Base-by-base conservation (phyloP, 2,329 filamentous ascomycete species). In the Lasiodiplodia theobromae region DNA sequence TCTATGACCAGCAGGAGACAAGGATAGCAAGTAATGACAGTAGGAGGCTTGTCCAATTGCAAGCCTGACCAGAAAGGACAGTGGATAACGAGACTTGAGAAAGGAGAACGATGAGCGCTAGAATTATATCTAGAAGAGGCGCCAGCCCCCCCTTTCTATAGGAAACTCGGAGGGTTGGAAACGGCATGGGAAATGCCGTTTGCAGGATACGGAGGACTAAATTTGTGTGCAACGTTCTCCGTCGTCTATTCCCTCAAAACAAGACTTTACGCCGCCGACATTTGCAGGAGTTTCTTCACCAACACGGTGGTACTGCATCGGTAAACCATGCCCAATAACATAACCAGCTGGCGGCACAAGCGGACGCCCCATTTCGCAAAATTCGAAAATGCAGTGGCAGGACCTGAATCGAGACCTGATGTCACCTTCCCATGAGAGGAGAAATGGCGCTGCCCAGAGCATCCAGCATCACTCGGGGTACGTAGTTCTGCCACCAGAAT, bases 191-290 rank as follows among this genome's bases (percentile, higher is more conserved):
- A 28, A 31, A n/a, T 12, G 44, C 44, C 44, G 44, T 47, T 47
- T 47, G 44, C 44, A 47, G 44, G 10, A n/a, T 47, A 4, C 18
- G 21, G 44, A 21, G 44, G n/a, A 57, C 31, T 38, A 23, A 53
- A 25, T 28, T 53, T 34, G 21, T 25, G 16, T 31, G 25, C 58
- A 63, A 63, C 58, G 49, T 63, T 63, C 58, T 31, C 18, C 23
- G n/a, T 18, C 25, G 58, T 44, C 25, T 34, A 63, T 47, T 37
- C 8, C 21, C 23, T 37, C 58, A 51, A 34, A 51, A 25, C 44
- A 63, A 18, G 25, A n/a, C 16, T 18, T 14, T 12, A n/a, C 37
- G 6, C 21, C 34, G 18, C 18, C 44, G n/a, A 37, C 18, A 23
- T 14, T 28, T 7, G 57, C 38, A 28, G 57, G 37, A 4, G 28